Evolutionary conservation across 768 basidiomycete species (phyloP), one percentile per base, ranked within the genome.

Genomic region (Panaeolus cyanescens): DNA sequence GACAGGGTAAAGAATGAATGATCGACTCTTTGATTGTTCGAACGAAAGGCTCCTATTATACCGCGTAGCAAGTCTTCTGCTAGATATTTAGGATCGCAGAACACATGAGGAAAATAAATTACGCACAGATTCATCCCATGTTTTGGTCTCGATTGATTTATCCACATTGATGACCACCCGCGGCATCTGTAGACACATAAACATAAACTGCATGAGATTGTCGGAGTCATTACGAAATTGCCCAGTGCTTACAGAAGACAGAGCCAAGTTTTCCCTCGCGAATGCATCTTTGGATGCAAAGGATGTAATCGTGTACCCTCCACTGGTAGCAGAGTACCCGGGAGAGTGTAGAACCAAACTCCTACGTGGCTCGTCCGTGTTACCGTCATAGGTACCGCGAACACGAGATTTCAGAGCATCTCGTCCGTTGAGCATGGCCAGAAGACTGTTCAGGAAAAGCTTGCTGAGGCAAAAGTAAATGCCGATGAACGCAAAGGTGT

Each of bases 401-500:
- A 42, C 40, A 13, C 40, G 40, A 42, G 40, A 42, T 42, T 68
- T 64, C 40, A 74, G 59, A 1, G 64, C 54, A 5, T 70, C 64
- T 9, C 72, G 65, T 4, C 69, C 64, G 32, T 75, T 74, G 12
- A 74, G 64, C 42, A 71, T 74, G 13, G 74, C 74, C 17, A 76
- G 66, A 32, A 76, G 63, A 60, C 73, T 76, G 64, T 76, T 74
- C 25, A 76, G 59, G 60, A 69, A 73, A 7, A 76, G 58, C 68
- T 83, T 83, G 65, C 78, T 79, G 13, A 83, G 72, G 40, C 71
- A 73, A 60, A 83, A 76, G 63, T 81, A 82, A 54, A 83, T 75
- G 4, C 71, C 79, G 58, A 81, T 72, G 69, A 79, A 81, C n/a
- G 78, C 72, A 64, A 79, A 79, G 31, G 79, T 75, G 10, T 71